phyloP scores from a whole-genome alignment of 75 land plant genomes.

The Chamaecyparis obtusa region DNA sequence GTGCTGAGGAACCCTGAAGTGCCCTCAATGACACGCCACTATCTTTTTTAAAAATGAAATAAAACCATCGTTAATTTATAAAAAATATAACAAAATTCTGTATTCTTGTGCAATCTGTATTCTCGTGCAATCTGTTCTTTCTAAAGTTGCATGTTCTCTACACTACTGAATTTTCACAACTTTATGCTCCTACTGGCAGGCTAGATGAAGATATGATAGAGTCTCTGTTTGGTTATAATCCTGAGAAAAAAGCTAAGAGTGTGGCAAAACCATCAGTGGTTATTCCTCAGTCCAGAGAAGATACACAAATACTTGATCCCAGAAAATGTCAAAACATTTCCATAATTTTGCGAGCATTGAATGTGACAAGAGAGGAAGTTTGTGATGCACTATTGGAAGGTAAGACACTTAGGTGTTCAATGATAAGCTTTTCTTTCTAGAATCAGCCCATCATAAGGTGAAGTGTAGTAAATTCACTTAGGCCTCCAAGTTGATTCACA shows the following conservation, averaged over 20 bases:
- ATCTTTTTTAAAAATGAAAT: background rate
- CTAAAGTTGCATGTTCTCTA: background rate
- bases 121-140: constrained; percentile 21
- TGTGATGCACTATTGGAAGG: constrained; percentile 90
- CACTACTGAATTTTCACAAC: constrained; percentile 4
- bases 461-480: background rate
- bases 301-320: constrained; percentile 74
- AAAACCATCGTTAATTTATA: constrained; percentile 14
- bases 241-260: constrained; percentile 31
- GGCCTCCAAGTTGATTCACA: background rate
- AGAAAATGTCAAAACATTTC: constrained; percentile 97
- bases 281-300: constrained; percentile 40
- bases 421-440: background rate
- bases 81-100: constrained; percentile 21
- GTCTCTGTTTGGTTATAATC: constrained; percentile 67
- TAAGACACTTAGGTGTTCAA: constrained; percentile 15
- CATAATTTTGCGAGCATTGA: constrained; percentile 86
- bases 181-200: constrained; percentile 32
- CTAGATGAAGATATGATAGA: constrained; percentile 83
- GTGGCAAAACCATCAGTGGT: constrained; percentile 28
- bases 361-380: constrained; percentile 80
- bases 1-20: background rate
- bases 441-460: background rate
- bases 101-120: constrained; percentile 31
- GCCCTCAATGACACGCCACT: background rate